phyloP scores from a whole-genome alignment of 23 red algal species.

The Agarophyton chilense region DNA sequence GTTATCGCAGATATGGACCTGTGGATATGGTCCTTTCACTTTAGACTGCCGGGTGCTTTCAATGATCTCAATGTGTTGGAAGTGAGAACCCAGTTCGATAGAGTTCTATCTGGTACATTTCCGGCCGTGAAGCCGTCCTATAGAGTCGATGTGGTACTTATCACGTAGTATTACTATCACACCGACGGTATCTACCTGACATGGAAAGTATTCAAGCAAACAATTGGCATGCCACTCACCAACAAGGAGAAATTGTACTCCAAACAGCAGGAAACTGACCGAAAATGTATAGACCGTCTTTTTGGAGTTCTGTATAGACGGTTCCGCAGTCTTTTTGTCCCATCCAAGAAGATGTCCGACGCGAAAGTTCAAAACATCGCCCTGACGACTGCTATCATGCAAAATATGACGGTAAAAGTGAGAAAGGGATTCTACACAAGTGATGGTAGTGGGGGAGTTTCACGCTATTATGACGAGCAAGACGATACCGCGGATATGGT shows the following conservation, averaged over 20 bases:
- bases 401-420: conserved; percentile 29
- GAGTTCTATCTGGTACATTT: background rate
- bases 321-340: background rate
- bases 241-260: background rate
- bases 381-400: background rate
- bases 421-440: background rate
- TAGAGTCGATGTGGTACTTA: background rate
- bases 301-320: conserved; percentile 22
- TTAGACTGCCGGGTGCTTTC: background rate
- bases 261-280: background rate
- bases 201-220: conserved; percentile 8
- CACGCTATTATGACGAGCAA: too few relatives aligned
- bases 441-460: conserved; percentile 8
- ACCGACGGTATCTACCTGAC: background rate
- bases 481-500: too few relatives aligned
- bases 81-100: background rate
- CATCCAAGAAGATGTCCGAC: background rate
- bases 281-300: background rate
- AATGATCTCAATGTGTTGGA: conserved; percentile 29
- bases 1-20: background rate
- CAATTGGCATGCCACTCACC: background rate
- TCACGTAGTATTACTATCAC: background rate
- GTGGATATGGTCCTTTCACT: background rate
- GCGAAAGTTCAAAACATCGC: background rate
- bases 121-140: conserved; percentile 1